Evolutionary conservation across 1,139 yeast species (phyloP), one percentile per base, ranked within the genome.

Genomic region (Geotrichum aggregatum): DNA sequence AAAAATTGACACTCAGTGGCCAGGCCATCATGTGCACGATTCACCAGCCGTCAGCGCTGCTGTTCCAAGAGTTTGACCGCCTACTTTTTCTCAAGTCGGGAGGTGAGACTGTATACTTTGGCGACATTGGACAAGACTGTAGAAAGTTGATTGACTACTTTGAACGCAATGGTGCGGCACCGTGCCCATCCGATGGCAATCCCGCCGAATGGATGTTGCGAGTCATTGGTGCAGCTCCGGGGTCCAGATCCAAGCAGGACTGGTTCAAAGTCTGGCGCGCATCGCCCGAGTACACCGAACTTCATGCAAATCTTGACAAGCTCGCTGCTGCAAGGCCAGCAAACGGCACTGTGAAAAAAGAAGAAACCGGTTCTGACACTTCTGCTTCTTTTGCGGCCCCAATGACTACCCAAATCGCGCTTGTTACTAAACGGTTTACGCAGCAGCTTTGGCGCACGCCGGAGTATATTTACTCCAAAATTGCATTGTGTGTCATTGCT

Each of bases 121-220:
- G 95, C 50, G 88, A 84, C 50, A 76, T 86, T 61, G 95, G 95
- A 51, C 69, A 75, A 44, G 78, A 80, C 63, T 83, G 87, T 53
- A 66, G 69, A 49, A 74, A 79, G 3, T 72, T 86, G 68, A 80
- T 83, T 50, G 68, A 77, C 56, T 86, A 86, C 68, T 86, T 86
- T 65, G 94, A 86, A 63, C 66, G 69, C 16, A 70, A 84, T 60
- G 92, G 92, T 42, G 83, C 89, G 26, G 67, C 63, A 26, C 79
- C 79, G 45, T 83, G 86, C 70, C 88, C 88, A 7, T 71, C 74
- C 16, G 78, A 76, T 46, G 88, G 86, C 10, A 84, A 84, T 62
- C 92, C 91, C 7, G 91, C 91, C 3, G 92, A 84, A 66, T 84
- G 88, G 88, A 84, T 84, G 87, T 72, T 84, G 61, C 83, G 80